Conservation (phyloP, 1,284 basidiomycete species). For the Ceratobasidium sp. region DNA sequence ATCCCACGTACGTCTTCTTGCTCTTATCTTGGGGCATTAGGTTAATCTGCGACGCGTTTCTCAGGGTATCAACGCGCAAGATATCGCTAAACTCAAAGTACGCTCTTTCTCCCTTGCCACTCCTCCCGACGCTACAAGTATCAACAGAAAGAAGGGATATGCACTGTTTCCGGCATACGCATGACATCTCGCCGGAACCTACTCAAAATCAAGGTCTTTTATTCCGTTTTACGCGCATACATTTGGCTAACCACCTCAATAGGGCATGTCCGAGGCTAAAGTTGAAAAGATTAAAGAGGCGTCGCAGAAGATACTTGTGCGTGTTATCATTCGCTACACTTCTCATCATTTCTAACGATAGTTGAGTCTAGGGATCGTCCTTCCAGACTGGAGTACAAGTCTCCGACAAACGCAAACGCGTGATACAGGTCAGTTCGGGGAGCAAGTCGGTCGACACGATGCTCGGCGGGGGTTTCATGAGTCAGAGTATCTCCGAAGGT, state of each 20-base stretch:
- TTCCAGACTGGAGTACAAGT: slow-evolving; percentile 92
- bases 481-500: slow-evolving; percentile 89
- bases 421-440: slow-evolving; percentile 85
- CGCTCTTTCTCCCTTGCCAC: slow-evolving; percentile 45
- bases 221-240: slow-evolving; percentile 48
- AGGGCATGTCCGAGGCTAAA: slow-evolving; percentile 91
- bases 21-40: slow-evolving; percentile 41
- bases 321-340: slow-evolving; percentile 40
- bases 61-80: slow-evolving; percentile 93
- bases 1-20: slow-evolving; percentile 72
- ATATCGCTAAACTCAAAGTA: slow-evolving; percentile 92
- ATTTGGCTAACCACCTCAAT: slow-evolving; percentile 38
- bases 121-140: slow-evolving; percentile 55
- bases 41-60: slow-evolving; percentile 5
- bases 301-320: slow-evolving; percentile 83
- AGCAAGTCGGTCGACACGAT: slow-evolving; percentile 91
- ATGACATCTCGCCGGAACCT: slow-evolving; percentile 90
- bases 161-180: slow-evolving; percentile 80
- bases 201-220: slow-evolving; percentile 86
- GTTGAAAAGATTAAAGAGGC: slow-evolving; percentile 97
- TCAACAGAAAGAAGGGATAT: slow-evolving; percentile 60
- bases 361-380: slow-evolving; percentile 75
- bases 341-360: background rate
- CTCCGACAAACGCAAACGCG: slow-evolving; percentile 83
- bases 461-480: slow-evolving; percentile 74